phyloP scores from a whole-genome alignment of 768 basidiomycete species.

The Mycena indigotica region DNA sequence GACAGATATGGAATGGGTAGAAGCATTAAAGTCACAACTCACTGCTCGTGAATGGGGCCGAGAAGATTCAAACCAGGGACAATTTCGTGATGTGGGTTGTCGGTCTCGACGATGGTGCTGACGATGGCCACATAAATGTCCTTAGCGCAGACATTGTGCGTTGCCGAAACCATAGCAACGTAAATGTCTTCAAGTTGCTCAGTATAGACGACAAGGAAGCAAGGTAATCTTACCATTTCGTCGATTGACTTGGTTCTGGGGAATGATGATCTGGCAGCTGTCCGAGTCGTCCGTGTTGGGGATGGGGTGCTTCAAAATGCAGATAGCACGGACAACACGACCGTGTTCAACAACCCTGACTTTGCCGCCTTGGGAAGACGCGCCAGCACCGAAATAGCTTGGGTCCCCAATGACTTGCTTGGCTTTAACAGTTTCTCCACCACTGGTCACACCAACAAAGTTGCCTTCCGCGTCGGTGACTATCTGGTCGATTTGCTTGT shows the following conservation, averaged over 20 bases:
- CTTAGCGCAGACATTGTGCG: conserved; percentile 97
- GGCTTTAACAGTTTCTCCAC: conserved; percentile 90
- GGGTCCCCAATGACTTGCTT: conserved; percentile 98
- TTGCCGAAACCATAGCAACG: conserved; percentile 94
- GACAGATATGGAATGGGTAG: conserved; percentile 11
- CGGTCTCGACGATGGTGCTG: conserved; percentile 96
- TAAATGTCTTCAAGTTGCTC: conserved; percentile 80
- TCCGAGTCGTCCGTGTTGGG: conserved; percentile 96
- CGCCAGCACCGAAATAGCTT: conserved; percentile 88
- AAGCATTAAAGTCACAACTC: conserved; percentile 28
- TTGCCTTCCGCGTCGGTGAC: conserved; percentile 84
- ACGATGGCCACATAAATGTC: conserved; percentile 96
- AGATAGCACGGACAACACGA: conserved; percentile 95
- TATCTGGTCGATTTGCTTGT: conserved; percentile 90
- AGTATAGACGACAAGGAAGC: conserved; percentile 4
- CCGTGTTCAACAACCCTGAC: conserved; percentile 88
- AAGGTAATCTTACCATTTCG: conserved; percentile 71
- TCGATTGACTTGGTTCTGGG: conserved; percentile 94
- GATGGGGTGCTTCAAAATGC: conserved; percentile 96
- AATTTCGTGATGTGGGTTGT: conserved; percentile 89
- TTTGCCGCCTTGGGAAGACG: conserved; percentile 68
- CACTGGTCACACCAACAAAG: conserved; percentile 91
- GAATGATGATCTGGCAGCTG: conserved; percentile 96
- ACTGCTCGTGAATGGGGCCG: conserved; percentile 95
- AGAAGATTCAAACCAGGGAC: conserved; percentile 89